Conservation (phyloP, 495 filamentous ascomycete genomes). For the Talaromyces borbonicus region DNA sequence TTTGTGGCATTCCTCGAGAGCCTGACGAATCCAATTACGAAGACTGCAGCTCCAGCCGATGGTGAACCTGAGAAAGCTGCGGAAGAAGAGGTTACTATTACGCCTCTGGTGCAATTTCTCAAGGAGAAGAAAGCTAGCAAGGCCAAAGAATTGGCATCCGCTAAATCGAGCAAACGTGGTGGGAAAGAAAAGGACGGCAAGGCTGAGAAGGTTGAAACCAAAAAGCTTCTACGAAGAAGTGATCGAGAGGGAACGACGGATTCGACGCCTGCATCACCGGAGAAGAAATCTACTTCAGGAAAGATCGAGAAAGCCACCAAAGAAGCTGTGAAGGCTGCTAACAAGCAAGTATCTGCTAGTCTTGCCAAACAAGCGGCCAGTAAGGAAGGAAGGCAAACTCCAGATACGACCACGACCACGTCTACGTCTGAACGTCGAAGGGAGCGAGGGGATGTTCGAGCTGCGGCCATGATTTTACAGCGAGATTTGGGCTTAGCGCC, state of each 20-base stretch:
- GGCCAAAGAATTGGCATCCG: slow-evolving; percentile 53
- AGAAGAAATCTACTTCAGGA: slow-evolving; percentile 27
- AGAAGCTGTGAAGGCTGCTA: slow-evolving; percentile 73
- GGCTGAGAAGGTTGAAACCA: slow-evolving; percentile 44
- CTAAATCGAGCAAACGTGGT: slow-evolving; percentile 51
- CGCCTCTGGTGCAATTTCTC: slow-evolving; percentile 82
- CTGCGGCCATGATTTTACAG: slow-evolving; percentile 77
- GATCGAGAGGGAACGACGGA: slow-evolving; percentile 34
- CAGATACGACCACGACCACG: slow-evolving; percentile 13
- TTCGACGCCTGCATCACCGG: slow-evolving; percentile 19
- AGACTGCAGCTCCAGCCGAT: slow-evolving; percentile 40
- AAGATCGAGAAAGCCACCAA: slow-evolving; percentile 55
- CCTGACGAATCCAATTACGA: slow-evolving; percentile 65
- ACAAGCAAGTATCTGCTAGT: slow-evolving; percentile 43
- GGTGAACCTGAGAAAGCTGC: slow-evolving; percentile 37
- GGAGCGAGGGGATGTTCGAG: slow-evolving; percentile 62
- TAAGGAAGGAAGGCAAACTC: slow-evolving; percentile 17
- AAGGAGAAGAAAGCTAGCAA: slow-evolving; percentile 85
- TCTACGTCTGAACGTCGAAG: slow-evolving; percentile 39
- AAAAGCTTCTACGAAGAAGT: slow-evolving; percentile 31
- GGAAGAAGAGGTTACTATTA: slow-evolving; percentile 62
- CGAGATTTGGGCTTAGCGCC: slow-evolving; percentile 79
- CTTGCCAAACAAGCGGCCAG: slow-evolving; percentile 22
- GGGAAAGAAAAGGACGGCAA: slow-evolving; percentile 51
- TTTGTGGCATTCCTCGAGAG: slow-evolving; percentile 88